Evolutionary conservation across 768 basidiomycete species (phyloP), one percentile per base, ranked within the genome.

Genomic region (Trametes sanguinea): DNA sequence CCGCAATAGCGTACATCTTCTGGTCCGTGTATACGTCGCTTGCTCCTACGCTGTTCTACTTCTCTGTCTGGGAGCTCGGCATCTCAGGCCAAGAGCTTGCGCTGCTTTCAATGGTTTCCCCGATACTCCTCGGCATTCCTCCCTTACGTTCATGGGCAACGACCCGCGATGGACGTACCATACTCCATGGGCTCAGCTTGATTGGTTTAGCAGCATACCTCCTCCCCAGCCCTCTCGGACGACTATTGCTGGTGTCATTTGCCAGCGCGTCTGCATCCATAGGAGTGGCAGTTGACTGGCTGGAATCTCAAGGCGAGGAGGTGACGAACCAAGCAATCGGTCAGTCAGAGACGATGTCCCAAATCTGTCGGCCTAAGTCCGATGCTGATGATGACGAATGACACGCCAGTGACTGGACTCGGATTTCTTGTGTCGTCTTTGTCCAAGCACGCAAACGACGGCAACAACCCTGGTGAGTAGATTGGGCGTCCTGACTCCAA

Each of bases 21-120:
- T 93, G 90, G 90, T 90, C 92, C 1, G 80, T 91, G 51, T 85
- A 90, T 71, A 95, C 94, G 1, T 81, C 85, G 3, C 83, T 94
- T 17, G 83, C 88, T 6, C 87, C 89, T 1, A 86, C 90, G 3
- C 78, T 95, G 3, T 95, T 95, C 77, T 95, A 95, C 75, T 95
- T 93, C 76, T 94, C 91, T 29, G 85, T 96, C 17, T 95, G 94
- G 94, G 83, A 92, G 70, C 85, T 95, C 16, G 92, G 89, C 30
- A 80, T 95, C 33, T 85, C 90, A 10, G 94, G 94, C 4, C 84
- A 88, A 39, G 94, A 96, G 70, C 78, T 92, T 14, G 83, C 92
- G 0, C 75, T 93, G 3, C 76, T 95, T 8, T 81, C 83, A 7
- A 84, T 85, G 7, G 81, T 95, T 30, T 85, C 93, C 0, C 91